Evolutionary conservation across 2,329 filamentous ascomycete species (phyloP).

Genomic region (Talaromyces piceae): DNA sequence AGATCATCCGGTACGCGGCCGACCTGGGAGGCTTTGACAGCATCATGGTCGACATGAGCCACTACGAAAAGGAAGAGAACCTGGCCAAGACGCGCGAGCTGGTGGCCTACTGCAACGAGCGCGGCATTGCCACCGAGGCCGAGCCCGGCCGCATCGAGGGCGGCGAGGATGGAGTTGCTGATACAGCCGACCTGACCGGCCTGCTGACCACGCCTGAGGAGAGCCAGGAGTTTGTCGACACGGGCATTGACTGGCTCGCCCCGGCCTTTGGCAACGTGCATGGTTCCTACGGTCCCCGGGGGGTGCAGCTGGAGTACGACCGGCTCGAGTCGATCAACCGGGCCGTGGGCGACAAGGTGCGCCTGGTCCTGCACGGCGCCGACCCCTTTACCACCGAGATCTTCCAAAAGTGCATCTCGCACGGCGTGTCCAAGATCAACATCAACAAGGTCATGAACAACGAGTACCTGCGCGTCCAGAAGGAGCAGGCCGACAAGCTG

Average conservation of each 20-base stretch:
- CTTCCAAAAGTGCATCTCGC: conserved; percentile 47
- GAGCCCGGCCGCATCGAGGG: conserved; percentile 66
- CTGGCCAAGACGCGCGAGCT: conserved; percentile 56
- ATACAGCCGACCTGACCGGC: conserved; percentile 56
- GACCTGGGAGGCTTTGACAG: conserved; percentile 59
- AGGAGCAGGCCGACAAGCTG: conserved; percentile 43
- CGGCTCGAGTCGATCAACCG: conserved; percentile 44
- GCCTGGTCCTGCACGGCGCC: conserved; percentile 52
- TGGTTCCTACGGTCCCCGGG: conserved; percentile 61
- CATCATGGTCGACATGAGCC: conserved; percentile 73
- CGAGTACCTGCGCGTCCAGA: conserved; percentile 42
- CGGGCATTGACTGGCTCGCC: conserved; percentile 66
- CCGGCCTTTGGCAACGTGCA: conserved; percentile 72
- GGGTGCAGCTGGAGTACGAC: conserved; percentile 56
- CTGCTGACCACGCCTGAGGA: conserved; percentile 62
- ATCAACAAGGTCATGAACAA: conserved; percentile 53
- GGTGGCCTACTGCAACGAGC: conserved; percentile 55
- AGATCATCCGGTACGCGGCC: conserved; percentile 54
- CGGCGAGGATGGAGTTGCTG: conserved; percentile 66
- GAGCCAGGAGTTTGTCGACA: conserved; percentile 61
- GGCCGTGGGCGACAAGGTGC: conserved; percentile 42
- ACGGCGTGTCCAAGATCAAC: conserved; percentile 51
- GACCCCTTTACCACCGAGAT: conserved; percentile 51
- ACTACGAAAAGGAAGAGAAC: conserved; percentile 65
- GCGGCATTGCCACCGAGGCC: conserved; percentile 62